Evolutionary conservation across 225 moss, liverwort and hornwort genomes (phyloP).

Genomic region (Lunularia cruciata): DNA sequence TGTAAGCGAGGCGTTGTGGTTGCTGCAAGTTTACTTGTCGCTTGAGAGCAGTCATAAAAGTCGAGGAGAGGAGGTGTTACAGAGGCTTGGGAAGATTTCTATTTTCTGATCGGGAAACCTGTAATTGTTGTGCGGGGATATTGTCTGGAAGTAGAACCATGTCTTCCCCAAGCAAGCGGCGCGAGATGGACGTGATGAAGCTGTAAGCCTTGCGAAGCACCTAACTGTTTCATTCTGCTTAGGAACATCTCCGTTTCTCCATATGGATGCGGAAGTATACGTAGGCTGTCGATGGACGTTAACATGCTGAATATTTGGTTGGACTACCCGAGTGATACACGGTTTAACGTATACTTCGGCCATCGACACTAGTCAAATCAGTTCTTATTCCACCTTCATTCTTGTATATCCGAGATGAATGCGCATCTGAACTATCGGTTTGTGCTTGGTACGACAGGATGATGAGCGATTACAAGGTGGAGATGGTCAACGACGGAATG

Average conservation of each 20-base stretch:
- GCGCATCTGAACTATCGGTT: not conserved
- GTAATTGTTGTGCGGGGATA: conserved; percentile 9
- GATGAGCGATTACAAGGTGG: conserved; percentile 99
- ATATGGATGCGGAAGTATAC: not conserved
- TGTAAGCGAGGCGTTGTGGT: conserved; percentile 10
- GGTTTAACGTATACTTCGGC: too few relatives aligned
- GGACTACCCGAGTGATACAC: too few relatives aligned
- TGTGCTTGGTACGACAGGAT: conserved; percentile 36
- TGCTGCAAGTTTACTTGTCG: not conserved
- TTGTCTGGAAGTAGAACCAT: conserved; percentile 38
- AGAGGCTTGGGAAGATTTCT: not conserved
- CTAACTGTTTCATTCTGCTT: not conserved
- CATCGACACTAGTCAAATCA: too few relatives aligned
- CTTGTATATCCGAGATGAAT: not conserved
- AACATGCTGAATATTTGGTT: too few relatives aligned
- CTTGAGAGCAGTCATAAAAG: conserved; percentile 12
- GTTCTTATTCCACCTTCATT: too few relatives aligned
- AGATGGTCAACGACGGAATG: conserved; percentile 99
- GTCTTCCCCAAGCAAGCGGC: conserved; percentile 95
- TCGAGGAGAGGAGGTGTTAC: not conserved
- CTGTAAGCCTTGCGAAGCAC: conserved; percentile 47
- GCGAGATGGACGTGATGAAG: conserved; percentile 98
- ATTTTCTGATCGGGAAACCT: conserved; percentile 14
- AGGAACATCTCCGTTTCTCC: not conserved
- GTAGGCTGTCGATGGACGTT: not conserved